Base-by-base conservation (phyloP, 2,329 filamentous ascomycete species). In the Clarireedia sp. region DNA sequence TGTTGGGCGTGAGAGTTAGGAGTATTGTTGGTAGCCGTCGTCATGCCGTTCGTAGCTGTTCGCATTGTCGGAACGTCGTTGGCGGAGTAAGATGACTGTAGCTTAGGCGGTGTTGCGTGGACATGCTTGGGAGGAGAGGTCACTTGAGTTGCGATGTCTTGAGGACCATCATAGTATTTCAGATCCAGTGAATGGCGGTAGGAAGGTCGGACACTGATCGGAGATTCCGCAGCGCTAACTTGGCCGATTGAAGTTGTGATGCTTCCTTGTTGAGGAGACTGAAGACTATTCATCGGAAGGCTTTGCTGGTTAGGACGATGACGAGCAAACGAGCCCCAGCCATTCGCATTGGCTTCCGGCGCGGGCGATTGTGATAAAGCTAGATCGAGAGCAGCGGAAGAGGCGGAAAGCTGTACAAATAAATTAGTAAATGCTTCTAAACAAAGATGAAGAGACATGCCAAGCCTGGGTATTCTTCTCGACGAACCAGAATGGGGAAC, bases 1-100 rank as follows among this genome's bases (percentile, higher is more conserved):
- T 80, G 76, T 65, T 84, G 78, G 51, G 78, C 75, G 59, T 82
- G 78, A 5, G 75, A 83, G 67, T 88, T 87, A 51, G 67, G 61
- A 24, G 66, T 66, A n/a, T 50, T 63, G 33, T 61, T 65, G 29
- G 62, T 56, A 41, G 55, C 12, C 4, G 10, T 60, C 29, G 60
- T 47, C 23, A 62, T 55, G 17, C 66, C 65, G 53, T 68, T 69
- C 36, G 74, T 72, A 10, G 73, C 54, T 24, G 62, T 61, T 79
- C 94, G 95, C 66, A 90, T 76, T 7, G 90, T 95, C 4, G 90
- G 88, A 19, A 96, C 78, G 66, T 97, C 91, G 70, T 87, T 94
- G 53, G 89, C 84, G 9, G 94, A 96, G 74, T 89, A 96, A 0
- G 92, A 96, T 45, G 87, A 85, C 71, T 91, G 88, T 56, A 96